These are phyloP conservation scores for Aureobasidium sp. DNA, from an alignment of 2,329 filamentous ascomycete species.

Conservation along the genomic window DNA sequence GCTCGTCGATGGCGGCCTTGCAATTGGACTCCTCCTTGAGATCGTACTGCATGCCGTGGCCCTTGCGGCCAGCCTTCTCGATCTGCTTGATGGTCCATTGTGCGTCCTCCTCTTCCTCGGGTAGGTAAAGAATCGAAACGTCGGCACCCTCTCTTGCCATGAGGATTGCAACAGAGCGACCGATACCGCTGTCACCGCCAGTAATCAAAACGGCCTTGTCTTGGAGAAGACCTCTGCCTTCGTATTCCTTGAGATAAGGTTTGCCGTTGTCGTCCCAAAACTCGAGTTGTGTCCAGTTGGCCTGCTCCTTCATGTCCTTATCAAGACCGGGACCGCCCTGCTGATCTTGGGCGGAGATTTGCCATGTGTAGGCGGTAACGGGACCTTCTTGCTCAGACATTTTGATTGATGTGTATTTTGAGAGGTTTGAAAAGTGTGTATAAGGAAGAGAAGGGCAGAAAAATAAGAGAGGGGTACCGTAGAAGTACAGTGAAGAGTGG, in stretches of 20 bases:
- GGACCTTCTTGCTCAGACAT: constrained; percentile 14
- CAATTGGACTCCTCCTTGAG: constrained; percentile 44
- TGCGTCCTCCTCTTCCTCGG: constrained; percentile 48
- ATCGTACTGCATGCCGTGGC: constrained; percentile 41
- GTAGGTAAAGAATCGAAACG: constrained; percentile 47
- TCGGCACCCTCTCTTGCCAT: constrained; percentile 52
- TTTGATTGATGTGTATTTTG: neutral
- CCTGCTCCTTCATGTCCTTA: constrained; percentile 23
- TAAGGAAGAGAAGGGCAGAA: neutral
- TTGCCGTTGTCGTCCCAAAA: constrained; percentile 25
- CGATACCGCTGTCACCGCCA: constrained; percentile 33
- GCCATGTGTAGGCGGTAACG: constrained; percentile 20
- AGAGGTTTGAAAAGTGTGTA: neutral
- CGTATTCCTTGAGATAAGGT: constrained; percentile 25
- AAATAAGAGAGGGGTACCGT: neutral
- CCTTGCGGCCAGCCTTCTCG: constrained; percentile 41
- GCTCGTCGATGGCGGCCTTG: constrained; percentile 42
- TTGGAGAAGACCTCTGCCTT: constrained; percentile 25
- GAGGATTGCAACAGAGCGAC: constrained; percentile 45
- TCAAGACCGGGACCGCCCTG: constrained; percentile 25
- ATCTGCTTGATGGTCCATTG: constrained; percentile 45
- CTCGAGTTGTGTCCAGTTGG: constrained; percentile 27
- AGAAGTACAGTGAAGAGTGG: neutral
- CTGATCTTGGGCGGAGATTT: constrained; percentile 24
- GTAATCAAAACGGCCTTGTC: constrained; percentile 24